These are phyloP conservation scores for Pichia thaimueangensis DNA, from an alignment of 805 yeast genomes.

Conservation along the genomic window DNA sequence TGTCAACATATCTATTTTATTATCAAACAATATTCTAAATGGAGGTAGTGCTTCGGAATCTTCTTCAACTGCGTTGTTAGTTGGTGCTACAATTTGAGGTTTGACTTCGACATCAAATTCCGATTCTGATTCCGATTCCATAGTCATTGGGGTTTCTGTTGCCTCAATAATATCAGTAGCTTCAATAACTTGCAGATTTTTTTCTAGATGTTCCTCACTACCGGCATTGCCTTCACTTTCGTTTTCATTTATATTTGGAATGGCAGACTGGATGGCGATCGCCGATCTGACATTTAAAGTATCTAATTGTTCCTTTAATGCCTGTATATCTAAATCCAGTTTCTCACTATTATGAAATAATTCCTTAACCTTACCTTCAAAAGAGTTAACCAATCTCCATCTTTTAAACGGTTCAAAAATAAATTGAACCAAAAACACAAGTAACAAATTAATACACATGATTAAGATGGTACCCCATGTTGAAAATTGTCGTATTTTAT, in stretches of 20 bases:
- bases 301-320: slow-evolving; percentile 16
- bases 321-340: slow-evolving; percentile 15
- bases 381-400: slow-evolving; percentile 67
- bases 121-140: no score
- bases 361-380: slow-evolving; percentile 70
- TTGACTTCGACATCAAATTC: no score
- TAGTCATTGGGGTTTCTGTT: no score
- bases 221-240: no score
- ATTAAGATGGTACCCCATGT: slow-evolving; percentile 94
- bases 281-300: background rate
- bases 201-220: no score
- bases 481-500: slow-evolving; percentile 86
- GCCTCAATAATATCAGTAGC: no score
- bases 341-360: slow-evolving; percentile 35
- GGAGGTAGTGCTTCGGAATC: background rate
- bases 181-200: no score
- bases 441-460: slow-evolving; percentile 76
- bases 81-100: no score
- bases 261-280: no score
- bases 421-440: slow-evolving; percentile 78
- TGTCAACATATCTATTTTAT: background rate
- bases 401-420: slow-evolving; percentile 95
- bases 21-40: background rate
- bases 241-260: no score
- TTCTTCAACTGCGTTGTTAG: no score